Base-by-base conservation (phyloP, 768 basidiomycete genomes). In the Rhodotorula kratochvilovae region DNA sequence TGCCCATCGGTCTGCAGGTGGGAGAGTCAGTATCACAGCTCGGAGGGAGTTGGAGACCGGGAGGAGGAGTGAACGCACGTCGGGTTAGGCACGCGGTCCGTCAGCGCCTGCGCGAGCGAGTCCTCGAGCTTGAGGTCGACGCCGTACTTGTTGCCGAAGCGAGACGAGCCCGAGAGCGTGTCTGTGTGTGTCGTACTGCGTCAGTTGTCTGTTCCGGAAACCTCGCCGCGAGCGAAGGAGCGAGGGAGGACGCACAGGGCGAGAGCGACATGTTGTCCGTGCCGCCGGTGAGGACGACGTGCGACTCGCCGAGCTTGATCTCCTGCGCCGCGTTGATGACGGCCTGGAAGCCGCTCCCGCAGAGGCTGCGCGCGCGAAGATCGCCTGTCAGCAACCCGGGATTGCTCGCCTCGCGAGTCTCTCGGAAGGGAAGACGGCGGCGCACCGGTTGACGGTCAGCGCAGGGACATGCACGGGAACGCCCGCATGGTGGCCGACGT, bases 91-190 rank as follows among this genome's bases (percentile, higher is more conserved):
- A 82, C 81, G 69, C 81, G 79, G 66, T 82, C 82, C 1, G 79
- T 76, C 63, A 82, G 72, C 25, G 80, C 78, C 19, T 80, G 80
- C 15, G 81, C 79, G 19, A 82, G 75, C 39, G 80, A 81, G 70
- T 82, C 82, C 62, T 80, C 80, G n/a, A 82, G 74, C 72, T 80
- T 81, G 66, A 80, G 73, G 68, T 82, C 81, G 27, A 81, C 73
- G 12, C 82, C 82, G 63, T 82, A 82, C 53, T 77, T 75, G 21
- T 75, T 81, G 25, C 82, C 82, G 71, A 79, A 81, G 74, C 81
- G 63, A 4, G 79, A 77, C 3, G 76, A 71, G 19, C 80, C 81
- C 6, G 79, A 78, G 31, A 82, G 70, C 1, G 79, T 81, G 68
- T 80, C 73, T 74, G 54, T 11, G 11, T 74, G 46, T 11, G 11